Base-by-base conservation (phyloP, 371 early-diverging fungal genomes). In the Nematocida sp. region DNA sequence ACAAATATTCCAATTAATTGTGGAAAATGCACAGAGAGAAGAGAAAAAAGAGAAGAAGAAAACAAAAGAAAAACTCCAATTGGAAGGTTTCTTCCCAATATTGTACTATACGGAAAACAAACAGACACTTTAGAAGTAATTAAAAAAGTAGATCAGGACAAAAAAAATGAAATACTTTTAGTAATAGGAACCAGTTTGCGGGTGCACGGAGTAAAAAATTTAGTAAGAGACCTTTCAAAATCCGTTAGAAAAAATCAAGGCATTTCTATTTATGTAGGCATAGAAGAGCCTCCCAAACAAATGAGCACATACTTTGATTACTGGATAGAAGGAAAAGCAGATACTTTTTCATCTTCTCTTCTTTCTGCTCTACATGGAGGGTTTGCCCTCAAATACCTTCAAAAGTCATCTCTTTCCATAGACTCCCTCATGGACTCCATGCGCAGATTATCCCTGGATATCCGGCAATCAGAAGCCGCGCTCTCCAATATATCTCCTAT, bases 151-250 rank as follows among this genome's bases (percentile, higher is more conserved):
- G 59, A 81, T 33, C 82, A 71, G 45, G 93, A 93, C 81, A 78
- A 89, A 45, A 84, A 86, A 45, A 87, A 84, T 75, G 92, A 93
- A 82, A 81, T 96, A 18, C 80, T 96, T 68, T 85, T 98, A 61
- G 92, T 98, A 25, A 92, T 97, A 87, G 99, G 99, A 30, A 98
- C 99, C 16, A 90, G 92, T 5, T 87, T 98, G 23, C 92, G 92
- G 80, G 92, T 96, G 25, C 88, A 89, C 77, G 97, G 95, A 0
- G 87, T 95, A 42, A 90, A 91, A 61, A 85, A 87, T 79, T 86
- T 97, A 40, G 89, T 95, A 38, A 90, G 90, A 79, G 87, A 90
- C 42, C 87, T 93, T 40, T 48, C 33, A 18, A 77, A 61, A 50
- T 49, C 35, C n/a, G 42, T 36, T 11, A 40, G 55, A 49, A 75